Evolutionary conservation across 2,329 filamentous ascomycete species (phyloP).

Genomic region (Fusarium buharicum): DNA sequence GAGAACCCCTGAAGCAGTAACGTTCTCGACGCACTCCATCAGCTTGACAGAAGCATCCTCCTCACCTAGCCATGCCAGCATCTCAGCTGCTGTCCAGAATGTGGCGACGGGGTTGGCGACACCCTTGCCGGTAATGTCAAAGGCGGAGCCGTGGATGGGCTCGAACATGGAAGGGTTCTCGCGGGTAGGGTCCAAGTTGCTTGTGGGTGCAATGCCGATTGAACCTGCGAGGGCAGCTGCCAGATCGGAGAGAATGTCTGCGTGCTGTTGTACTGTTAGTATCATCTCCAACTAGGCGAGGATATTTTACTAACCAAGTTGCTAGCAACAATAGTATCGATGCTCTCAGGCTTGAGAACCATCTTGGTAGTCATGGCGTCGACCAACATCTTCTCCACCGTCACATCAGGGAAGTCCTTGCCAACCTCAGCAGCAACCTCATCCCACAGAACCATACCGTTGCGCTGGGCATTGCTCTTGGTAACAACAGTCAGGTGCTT

Average conservation of each 20-base stretch:
- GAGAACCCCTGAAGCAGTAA: slow-evolving; percentile 62
- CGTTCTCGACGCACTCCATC: slow-evolving; percentile 63
- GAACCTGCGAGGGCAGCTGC: slow-evolving; percentile 75
- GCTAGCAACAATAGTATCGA: slow-evolving; percentile 72
- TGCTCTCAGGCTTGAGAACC: slow-evolving; percentile 66
- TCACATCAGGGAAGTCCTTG: slow-evolving; percentile 68
- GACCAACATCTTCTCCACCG: slow-evolving; percentile 72
- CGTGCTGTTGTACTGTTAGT: slow-evolving; percentile 49
- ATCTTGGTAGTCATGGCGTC: slow-evolving; percentile 74
- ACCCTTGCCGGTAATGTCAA: slow-evolving; percentile 67
- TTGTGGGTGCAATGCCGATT: slow-evolving; percentile 77
- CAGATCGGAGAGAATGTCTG: slow-evolving; percentile 76
- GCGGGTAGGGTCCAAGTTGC: slow-evolving; percentile 71
- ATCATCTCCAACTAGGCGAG: accelerated
- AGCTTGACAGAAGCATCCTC: slow-evolving; percentile 60
- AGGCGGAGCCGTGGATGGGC: slow-evolving; percentile 68
- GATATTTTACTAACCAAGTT: slow-evolving; percentile 56
- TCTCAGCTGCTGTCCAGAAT: slow-evolving; percentile 68
- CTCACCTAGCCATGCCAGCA: slow-evolving; percentile 68
- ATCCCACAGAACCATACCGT: slow-evolving; percentile 76
- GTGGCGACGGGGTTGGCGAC: slow-evolving; percentile 67
- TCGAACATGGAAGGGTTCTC: slow-evolving; percentile 69
- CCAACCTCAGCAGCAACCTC: slow-evolving; percentile 66
- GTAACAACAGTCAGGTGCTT: slow-evolving; percentile 72
- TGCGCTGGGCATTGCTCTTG: slow-evolving; percentile 73